These are phyloP conservation scores for Mollisiaceae sp. DNA, from an alignment of 2,329 filamentous ascomycete species.

Conservation along the genomic window DNA sequence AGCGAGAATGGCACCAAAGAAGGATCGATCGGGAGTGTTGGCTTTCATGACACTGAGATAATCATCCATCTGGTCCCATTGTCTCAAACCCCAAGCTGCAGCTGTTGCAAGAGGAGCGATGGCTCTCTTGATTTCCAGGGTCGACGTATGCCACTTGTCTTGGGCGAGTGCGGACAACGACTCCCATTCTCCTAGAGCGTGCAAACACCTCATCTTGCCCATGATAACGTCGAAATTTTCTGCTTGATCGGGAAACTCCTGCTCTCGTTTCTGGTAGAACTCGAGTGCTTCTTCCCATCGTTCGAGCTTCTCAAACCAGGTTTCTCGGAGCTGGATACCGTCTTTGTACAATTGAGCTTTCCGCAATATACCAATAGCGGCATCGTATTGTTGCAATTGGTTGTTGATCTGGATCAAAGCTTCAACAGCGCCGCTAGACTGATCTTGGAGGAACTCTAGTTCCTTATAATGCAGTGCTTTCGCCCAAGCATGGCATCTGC, in stretches of 20 bases:
- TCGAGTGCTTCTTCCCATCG: constrained; percentile 96
- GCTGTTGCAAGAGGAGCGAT: constrained; percentile 95
- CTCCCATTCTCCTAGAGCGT: constrained; percentile 98
- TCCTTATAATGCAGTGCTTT: constrained; percentile 99
- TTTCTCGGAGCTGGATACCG: constrained; percentile 90
- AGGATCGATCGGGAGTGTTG: constrained; percentile 90
- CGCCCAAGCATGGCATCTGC: constrained; percentile 95
- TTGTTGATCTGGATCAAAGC: constrained; percentile 99
- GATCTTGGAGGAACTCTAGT: constrained; percentile 95
- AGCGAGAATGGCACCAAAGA: constrained; percentile 95
- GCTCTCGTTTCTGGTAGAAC: constrained; percentile 88
- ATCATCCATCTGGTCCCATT: constrained; percentile 98
- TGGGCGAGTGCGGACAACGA: constrained; percentile 85
- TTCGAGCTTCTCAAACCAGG: constrained; percentile 98
- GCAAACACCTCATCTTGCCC: constrained; percentile 99
- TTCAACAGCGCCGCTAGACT: constrained; percentile 93
- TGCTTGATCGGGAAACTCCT: constrained; percentile 73
- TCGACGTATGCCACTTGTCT: constrained; percentile 91
- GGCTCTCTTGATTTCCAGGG: constrained; percentile 82
- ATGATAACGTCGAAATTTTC: constrained; percentile 97
- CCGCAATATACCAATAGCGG: constrained; percentile 94
- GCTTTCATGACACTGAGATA: constrained; percentile 96
- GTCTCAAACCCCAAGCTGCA: constrained; percentile 92
- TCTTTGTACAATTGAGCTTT: constrained; percentile 96
- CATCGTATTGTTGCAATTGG: constrained; percentile 96